Evolutionary conservation across 2,329 filamentous ascomycete genomes (phyloP).

Genomic region (Trichophyton rubrum): DNA sequence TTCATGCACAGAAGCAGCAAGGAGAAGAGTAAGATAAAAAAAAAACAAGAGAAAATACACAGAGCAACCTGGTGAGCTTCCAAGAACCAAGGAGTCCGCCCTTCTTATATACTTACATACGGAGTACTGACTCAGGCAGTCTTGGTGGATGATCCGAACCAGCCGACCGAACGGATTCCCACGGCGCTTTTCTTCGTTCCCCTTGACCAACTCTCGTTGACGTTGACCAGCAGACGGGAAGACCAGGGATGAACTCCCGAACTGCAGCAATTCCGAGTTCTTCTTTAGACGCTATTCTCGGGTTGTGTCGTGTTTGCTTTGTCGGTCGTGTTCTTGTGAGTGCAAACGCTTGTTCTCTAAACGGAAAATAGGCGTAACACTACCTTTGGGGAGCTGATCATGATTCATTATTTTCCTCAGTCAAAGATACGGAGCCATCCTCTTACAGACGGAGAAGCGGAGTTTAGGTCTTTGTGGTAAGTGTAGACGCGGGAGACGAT

Average conservation of each 20-base stretch:
- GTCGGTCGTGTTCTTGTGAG: neutral
- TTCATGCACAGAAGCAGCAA: neutral
- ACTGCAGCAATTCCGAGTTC: neutral
- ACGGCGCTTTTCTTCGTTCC: neutral
- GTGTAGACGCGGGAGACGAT: neutral
- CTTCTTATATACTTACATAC: neutral
- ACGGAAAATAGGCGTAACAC: neutral
- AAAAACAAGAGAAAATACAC: neutral
- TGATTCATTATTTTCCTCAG: neutral
- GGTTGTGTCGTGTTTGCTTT: neutral
- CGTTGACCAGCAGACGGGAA: neutral
- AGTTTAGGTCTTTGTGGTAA: neutral
- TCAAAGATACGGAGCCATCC: neutral
- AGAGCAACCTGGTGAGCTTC: neutral
- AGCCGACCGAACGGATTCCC: constrained; percentile 1
- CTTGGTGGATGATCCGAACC: constrained; percentile 6
- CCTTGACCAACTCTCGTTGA: neutral
- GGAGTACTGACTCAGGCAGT: neutral
- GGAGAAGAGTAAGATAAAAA: neutral
- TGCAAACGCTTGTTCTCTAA: too few relatives aligned
- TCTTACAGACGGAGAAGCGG: neutral
- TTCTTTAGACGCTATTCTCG: neutral
- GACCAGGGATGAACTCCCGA: neutral
- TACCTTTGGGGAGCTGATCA: neutral
- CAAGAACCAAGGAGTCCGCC: neutral